phyloP scores from a whole-genome alignment of 805 yeast genomes.

The Torulaspora gathmanii region DNA sequence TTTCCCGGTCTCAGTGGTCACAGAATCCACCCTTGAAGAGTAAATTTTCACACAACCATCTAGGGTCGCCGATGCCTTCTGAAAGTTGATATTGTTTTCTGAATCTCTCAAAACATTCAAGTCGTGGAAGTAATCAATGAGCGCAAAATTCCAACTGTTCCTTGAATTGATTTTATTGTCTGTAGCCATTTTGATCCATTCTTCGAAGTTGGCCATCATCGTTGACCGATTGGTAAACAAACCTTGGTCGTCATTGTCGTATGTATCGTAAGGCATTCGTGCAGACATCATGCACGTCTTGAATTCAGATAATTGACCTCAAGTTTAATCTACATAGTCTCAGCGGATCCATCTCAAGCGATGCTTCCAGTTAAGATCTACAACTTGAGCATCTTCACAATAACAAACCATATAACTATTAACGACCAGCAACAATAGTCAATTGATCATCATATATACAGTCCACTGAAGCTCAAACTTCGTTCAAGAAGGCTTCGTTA shows the following conservation, averaged over 20 bases:
- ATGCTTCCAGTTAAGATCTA: neutral
- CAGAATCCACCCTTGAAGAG: slow-evolving; percentile 85
- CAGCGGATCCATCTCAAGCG: too few species aligned
- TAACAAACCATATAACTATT: neutral
- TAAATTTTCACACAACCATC: slow-evolving; percentile 95
- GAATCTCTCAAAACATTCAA: slow-evolving; percentile 69
- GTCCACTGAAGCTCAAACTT: neutral
- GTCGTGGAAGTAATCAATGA: slow-evolving; percentile 89
- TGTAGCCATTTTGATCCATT: slow-evolving; percentile 78
- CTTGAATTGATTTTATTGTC: slow-evolving; percentile 78
- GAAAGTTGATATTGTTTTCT: slow-evolving; percentile 76
- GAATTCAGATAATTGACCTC: neutral
- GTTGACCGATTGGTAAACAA: slow-evolving; percentile 37
- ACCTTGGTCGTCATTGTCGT: slow-evolving; percentile 25
- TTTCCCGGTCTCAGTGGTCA: slow-evolving; percentile 84
- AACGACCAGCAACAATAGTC: neutral
- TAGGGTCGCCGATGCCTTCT: slow-evolving; percentile 82
- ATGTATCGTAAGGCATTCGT: slow-evolving; percentile 18
- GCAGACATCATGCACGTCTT: slow-evolving; percentile 16
- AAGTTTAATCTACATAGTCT: too few species aligned
- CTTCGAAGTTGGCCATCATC: slow-evolving; percentile 57
- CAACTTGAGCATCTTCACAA: neutral
- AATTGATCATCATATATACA: neutral
- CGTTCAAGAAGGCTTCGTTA: too few species aligned
- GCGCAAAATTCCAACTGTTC: slow-evolving; percentile 86